These are phyloP conservation scores for Botrytis elliptica DNA, from an alignment of 2,329 filamentous ascomycete species.

Conservation along the genomic window DNA sequence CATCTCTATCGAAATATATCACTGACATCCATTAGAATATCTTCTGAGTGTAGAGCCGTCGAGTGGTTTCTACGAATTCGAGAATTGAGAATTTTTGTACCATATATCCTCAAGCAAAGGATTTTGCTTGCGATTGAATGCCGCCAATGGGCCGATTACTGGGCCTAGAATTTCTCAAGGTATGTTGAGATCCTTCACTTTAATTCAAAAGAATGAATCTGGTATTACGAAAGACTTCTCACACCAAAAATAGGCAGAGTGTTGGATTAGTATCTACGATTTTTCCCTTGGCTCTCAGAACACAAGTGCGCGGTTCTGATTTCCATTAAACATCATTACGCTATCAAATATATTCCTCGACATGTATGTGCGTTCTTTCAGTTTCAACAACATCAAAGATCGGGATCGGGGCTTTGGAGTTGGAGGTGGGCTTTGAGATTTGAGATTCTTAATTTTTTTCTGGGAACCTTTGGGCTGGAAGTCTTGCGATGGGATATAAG, in stretches of 20 bases:
- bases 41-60: too few species aligned
- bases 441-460: background rate
- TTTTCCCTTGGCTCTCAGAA: background rate
- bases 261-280: background rate
- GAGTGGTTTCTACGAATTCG: background rate
- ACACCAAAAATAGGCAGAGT: background rate
- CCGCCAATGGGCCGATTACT: background rate
- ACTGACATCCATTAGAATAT: background rate
- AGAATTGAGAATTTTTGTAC: background rate
- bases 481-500: background rate
- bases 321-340: background rate
- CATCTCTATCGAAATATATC: background rate
- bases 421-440: too few species aligned
- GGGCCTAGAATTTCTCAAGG: background rate
- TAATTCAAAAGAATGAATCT: background rate
- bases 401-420: background rate
- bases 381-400: background rate
- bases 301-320: background rate
- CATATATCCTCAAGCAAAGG: background rate
- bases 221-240: background rate
- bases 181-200: background rate
- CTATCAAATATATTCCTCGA: background rate
- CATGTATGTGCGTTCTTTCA: background rate
- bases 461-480: too few species aligned
- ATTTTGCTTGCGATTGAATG: background rate